Evolutionary conservation across 176 grass and related monocot genomes (phyloP).

Genomic region (Neostapfia colusana): DNA sequence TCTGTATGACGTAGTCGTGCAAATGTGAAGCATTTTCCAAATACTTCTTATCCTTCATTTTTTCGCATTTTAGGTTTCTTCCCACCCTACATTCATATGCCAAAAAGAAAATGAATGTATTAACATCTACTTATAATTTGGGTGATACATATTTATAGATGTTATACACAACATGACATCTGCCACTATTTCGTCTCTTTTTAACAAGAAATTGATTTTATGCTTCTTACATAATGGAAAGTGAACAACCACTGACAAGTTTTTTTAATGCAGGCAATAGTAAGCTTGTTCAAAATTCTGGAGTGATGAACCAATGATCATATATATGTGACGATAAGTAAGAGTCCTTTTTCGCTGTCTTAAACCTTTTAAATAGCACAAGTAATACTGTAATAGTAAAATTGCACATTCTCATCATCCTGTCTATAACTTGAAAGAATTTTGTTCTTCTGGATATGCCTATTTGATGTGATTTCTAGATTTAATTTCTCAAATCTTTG

Average conservation of each 20-base stretch:
- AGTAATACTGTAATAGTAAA: background rate
- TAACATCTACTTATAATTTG: background rate
- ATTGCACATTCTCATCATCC: background rate
- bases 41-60: background rate
- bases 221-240: background rate
- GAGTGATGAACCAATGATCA: background rate
- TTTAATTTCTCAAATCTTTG: background rate
- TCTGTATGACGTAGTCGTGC: background rate
- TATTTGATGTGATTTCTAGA: background rate
- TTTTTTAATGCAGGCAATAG: slow-evolving; percentile 7
- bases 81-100: background rate
- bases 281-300: slow-evolving; percentile 20
- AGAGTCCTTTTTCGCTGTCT: background rate
- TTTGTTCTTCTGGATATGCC: background rate
- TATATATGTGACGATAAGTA: slow-evolving; percentile 19
- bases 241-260: background rate
- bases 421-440: background rate
- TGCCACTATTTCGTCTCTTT: background rate
- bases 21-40: background rate
- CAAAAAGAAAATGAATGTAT: background rate
- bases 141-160: background rate
- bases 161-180: background rate
- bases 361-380: background rate
- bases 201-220: background rate
- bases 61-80: background rate